Conservation (phyloP, 1,139 yeast species). For the Kurtzmaniella natalensis region DNA sequence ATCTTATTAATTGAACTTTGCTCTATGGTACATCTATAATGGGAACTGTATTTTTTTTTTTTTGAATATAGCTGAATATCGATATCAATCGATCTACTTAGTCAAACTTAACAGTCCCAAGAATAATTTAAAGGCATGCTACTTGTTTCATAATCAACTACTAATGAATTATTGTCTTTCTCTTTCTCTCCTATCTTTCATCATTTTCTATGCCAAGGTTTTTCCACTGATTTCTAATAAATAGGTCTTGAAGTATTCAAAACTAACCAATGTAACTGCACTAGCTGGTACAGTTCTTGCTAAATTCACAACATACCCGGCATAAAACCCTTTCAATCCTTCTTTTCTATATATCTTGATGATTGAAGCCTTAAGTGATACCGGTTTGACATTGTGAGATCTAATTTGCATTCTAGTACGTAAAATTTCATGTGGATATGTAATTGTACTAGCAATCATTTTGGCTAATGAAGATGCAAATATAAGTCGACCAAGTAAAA, state of each 20-base stretch:
- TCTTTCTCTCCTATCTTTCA: neutral
- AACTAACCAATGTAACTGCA: constrained; percentile 91
- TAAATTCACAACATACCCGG: constrained; percentile 83
- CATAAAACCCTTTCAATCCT: constrained; percentile 80
- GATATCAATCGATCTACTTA: too few species aligned
- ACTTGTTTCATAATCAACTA: too few species aligned
- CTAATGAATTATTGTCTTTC: neutral
- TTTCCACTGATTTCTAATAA: constrained; percentile 39
- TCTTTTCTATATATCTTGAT: constrained; percentile 58
- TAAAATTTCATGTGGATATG: constrained; percentile 95
- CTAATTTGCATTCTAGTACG: constrained; percentile 84
- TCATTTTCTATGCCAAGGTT: constrained; percentile 4
- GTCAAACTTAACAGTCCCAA: too few species aligned
- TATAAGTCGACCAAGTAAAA: constrained; percentile 46
- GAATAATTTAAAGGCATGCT: too few species aligned
- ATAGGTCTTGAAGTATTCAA: constrained; percentile 75
- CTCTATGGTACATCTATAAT: too few species aligned
- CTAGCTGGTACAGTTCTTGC: constrained; percentile 93
- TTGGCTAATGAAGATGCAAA: constrained; percentile 79
- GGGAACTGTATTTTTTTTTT: too few species aligned
- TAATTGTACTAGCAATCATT: constrained; percentile 82
- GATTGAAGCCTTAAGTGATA: constrained; percentile 21
- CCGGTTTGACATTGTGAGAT: constrained; percentile 10
- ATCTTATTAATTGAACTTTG: too few species aligned
- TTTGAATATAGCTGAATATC: too few species aligned